A percentile compares a stretch with the other conserved stretches of the same genome.
These are phyloP conservation scores for Suillus variegatus DNA, from an alignment of 768 basidiomycete species.

Conservation along the genomic window DNA sequence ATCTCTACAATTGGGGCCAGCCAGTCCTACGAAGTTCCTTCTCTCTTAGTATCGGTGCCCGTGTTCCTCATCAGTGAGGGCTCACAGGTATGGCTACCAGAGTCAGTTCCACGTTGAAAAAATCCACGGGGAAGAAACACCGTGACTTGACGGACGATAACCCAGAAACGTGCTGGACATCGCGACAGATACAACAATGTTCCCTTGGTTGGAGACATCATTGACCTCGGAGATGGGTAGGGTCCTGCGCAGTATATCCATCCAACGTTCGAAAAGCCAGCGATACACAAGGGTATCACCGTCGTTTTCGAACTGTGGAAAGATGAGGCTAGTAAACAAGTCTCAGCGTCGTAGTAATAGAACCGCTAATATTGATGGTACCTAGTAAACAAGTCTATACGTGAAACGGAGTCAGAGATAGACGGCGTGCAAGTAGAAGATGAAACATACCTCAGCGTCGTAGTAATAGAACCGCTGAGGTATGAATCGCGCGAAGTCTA, in stretches of 20 bases:
- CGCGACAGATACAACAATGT: constrained; percentile 58
- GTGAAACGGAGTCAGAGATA: too few relatives aligned
- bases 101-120: constrained; percentile 81
- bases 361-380: too few relatives aligned
- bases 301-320: constrained; percentile 65
- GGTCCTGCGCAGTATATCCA: constrained; percentile 79
- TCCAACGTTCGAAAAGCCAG: constrained; percentile 50
- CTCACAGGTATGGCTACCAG: constrained; percentile 36
- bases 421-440: too few relatives aligned
- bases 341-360: too few relatives aligned
- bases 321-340: too few relatives aligned
- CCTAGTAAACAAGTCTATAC: too few relatives aligned
- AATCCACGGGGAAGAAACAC: constrained; percentile 67
- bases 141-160: constrained; percentile 57
- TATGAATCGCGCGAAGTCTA: too few relatives aligned
- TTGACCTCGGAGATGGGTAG: constrained; percentile 36
- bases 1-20: too few relatives aligned
- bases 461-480: too few relatives aligned
- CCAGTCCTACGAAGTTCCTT: background rate
- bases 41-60: background rate
- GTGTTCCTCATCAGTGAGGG: too few relatives aligned
- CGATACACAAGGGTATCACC: constrained; percentile 54
- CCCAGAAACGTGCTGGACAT: constrained; percentile 85
- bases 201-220: background rate
- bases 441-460: too few relatives aligned